Evolutionary conservation across 176 grass and related monocot genomes (phyloP), one percentile per base, ranked within the genome.

Genomic region (Poa pratensis): DNA sequence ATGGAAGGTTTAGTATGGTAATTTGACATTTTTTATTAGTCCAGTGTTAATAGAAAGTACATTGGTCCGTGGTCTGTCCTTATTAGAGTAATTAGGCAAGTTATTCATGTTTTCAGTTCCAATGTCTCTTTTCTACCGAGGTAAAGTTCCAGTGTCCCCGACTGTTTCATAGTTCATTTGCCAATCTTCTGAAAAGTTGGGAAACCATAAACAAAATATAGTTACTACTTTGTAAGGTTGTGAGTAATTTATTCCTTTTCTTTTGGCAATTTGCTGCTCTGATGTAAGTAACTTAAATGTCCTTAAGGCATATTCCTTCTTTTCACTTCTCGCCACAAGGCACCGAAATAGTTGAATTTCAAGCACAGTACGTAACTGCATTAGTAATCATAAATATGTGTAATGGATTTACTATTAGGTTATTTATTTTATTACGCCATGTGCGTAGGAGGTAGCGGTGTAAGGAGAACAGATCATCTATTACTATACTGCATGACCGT

Each of bases 1-100:
- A 67, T 42, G 32, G 62, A 75, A 82, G 76, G 78, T 28, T 90
- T 70, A 73, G 87, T 90, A 79, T 82, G 91, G 85, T 90, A 92
- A 77, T 76, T 82, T 69, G 32, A 72, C 45, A 6, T 73, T 46
- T 74, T 79, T 18, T 62, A 40, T 76, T 26, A 77, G 45, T 87
- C 1, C 22, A 66, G 73, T 53, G 75, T 24, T 66, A 37, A 67
- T 4, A 50, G 14, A 48, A 65, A 61, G 45, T 22, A 22, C 27
- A 86, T 51, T 46, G 69, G 55, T 46, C 18, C 32, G 20, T 69
- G 28, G 2, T 45, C 5, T 53, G 24, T 58, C 35, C 50, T 42
- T 22, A n/a, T 40, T 85, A 17, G 15, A 39, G n/a, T 43, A 85
- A 42, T 64, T 78, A 57, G 54, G 63, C 11, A 68, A 78, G 23